Evolutionary conservation across 768 basidiomycete species (phyloP), one percentile per base, ranked within the genome.

Genomic region (Naganishia onofrii): DNA sequence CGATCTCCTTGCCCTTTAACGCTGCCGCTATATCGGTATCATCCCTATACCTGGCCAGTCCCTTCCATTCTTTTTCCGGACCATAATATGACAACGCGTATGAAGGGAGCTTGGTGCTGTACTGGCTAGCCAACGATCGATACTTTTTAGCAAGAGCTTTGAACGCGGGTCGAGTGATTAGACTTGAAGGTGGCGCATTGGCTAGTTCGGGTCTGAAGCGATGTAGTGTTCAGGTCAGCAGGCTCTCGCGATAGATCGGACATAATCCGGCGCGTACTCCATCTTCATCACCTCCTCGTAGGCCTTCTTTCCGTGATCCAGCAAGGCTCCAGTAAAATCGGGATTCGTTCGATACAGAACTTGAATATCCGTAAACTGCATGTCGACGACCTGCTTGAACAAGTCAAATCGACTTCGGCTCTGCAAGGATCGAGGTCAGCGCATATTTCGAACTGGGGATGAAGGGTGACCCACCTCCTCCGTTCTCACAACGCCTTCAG

Each of bases 401-500:
- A 88, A 79, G 79, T 98, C 95, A 73, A 86, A 84, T 32, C 48
- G 60, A 67, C 71, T 72, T 15, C 67, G 70, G 31, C 66, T 67
- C 70, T 71, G 29, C 21, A 19, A 15, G 12, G 6, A 10, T n/a
- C 21, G n/a, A 10, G 9, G n/a, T 48, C 55, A 56, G 32, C 34
- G 8, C 31, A 28, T 2, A 21, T 10, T 13, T 15, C 6, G 2
- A n/a, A 15, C 54, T n/a, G 9, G 13, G 23, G n/a, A 32, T 21
- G 32, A 10, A 15, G 13, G 36, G 9, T 8, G n/a, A 82, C 87
- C 54, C 74, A 92, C 93, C 71, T 87, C 85, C 17, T 89, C 86
- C 51, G 90, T 86, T 17, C 92, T 88, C 74, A 90, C 91, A 0
- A 88, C 90, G 29, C 93, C 95, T 52, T 87, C 83, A 0, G 87